phyloP scores from a whole-genome alignment of 2,329 filamentous ascomycete genomes.

The Cercospora berteroae region DNA sequence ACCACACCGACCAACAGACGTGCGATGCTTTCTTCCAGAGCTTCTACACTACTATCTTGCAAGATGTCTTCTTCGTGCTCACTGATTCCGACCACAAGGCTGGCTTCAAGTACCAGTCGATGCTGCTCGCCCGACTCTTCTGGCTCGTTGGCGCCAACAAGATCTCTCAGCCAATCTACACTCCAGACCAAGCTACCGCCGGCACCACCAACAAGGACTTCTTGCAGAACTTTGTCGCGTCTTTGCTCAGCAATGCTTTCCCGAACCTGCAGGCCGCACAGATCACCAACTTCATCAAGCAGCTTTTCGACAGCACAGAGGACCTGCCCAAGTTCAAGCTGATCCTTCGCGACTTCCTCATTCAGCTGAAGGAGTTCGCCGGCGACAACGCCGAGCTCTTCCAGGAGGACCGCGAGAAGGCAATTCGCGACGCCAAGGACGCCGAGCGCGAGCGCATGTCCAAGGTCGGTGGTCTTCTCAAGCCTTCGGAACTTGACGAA shows the following conservation, averaged over 20 bases:
- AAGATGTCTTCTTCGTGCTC: conserved; percentile 97
- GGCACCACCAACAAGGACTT: conserved; percentile 91
- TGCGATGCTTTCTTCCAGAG: conserved; percentile 96
- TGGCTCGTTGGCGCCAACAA: conserved; percentile 89
- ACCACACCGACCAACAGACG: conserved; percentile 73
- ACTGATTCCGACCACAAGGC: conserved; percentile 98
- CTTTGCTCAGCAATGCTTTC: conserved; percentile 83
- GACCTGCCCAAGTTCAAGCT: conserved; percentile 94
- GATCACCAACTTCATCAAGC: conserved; percentile 86
- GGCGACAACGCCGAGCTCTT: conserved; percentile 94
- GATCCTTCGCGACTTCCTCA: conserved; percentile 92
- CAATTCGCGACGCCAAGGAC: conserved; percentile 77
- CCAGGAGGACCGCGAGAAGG: conserved; percentile 90
- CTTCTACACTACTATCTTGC: conserved; percentile 92
- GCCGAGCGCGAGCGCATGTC: conserved; percentile 88
- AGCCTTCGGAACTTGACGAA: conserved; percentile 92
- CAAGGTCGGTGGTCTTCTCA: conserved; percentile 92
- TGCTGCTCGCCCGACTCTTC: conserved; percentile 92
- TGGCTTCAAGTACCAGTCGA: conserved; percentile 96
- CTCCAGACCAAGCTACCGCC: conserved; percentile 72
- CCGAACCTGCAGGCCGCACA: conserved; percentile 79
- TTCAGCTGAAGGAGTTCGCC: conserved; percentile 93
- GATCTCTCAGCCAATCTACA: conserved; percentile 89
- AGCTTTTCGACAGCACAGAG: conserved; percentile 81
- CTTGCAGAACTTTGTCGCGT: conserved; percentile 80